Conservation (phyloP, 2,329 filamentous ascomycete species). For the Venturiaceae sp. region DNA sequence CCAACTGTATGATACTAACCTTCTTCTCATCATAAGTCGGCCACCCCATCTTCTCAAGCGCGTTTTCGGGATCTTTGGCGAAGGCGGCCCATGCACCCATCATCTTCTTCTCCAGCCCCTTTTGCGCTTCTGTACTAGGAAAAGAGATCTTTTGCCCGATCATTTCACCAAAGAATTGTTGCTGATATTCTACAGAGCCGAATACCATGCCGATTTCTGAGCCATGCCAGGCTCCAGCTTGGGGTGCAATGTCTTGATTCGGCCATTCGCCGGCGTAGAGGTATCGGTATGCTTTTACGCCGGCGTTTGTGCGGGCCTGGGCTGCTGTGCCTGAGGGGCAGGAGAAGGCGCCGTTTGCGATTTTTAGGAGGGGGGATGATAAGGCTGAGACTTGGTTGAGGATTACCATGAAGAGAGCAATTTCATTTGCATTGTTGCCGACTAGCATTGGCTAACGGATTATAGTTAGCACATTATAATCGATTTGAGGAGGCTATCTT, state of each 20-base stretch:
- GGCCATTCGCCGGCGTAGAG: background rate
- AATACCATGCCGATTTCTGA: constrained; percentile 5
- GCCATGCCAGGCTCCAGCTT: constrained; percentile 2
- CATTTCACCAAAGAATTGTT: background rate
- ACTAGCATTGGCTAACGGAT: background rate
- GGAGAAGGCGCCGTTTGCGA: background rate
- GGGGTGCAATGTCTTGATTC: constrained; percentile 4
- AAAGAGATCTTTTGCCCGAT: background rate
- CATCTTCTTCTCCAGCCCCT: background rate
- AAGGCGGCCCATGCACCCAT: constrained; percentile 4
- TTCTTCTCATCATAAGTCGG: constrained; percentile 1
- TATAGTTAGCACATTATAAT: background rate
- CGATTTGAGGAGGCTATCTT: background rate
- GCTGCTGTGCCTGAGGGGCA: background rate
- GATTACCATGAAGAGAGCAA: background rate
- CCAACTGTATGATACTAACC: constrained; percentile 1
- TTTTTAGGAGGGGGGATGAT: background rate
- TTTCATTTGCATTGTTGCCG: constrained; percentile 6
- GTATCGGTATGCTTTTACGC: background rate
- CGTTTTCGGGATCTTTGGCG: constrained; percentile 6
- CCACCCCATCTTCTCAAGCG: constrained; percentile 2
- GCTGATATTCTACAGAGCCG: background rate
- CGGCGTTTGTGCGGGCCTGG: background rate
- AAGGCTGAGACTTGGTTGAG: background rate
- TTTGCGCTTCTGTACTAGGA: background rate